Evolutionary conservation across 2,329 filamentous ascomycete species (phyloP), one percentile per base, ranked within the genome.

Genomic region (Trichoderma koningiopsis): DNA sequence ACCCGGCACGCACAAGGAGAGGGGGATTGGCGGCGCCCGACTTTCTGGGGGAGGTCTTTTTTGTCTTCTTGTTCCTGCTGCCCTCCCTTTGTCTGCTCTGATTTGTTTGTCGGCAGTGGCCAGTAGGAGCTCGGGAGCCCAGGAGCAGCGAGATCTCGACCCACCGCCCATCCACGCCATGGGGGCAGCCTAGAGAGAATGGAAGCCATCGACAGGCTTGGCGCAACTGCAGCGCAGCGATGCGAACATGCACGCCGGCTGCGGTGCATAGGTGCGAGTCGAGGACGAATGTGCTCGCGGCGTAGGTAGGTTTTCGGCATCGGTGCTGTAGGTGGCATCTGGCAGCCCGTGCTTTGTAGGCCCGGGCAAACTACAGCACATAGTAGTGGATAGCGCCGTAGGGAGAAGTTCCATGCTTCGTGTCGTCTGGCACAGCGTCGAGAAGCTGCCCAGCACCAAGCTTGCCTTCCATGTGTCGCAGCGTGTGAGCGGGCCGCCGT

Each of bases 401-500:
- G 58, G 19, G 40, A 29, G n/a, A 61, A 33, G 33, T 14, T 35
- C 5, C 40, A 5, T 22, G 47, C 22, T 24, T 13, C 8, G n/a
- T 24, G 24, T 49, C 47, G 19, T 43, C 47, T 40, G 43, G 60
- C 43, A 55, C 47, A 40, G 60, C 43, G 53, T 33, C 37, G n/a
- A 63, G 62, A 43, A 56, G 52, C 62, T 37, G 31, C 33, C 40
- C 56, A 37, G 56, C 56, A 24, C 33, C 37, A 49, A 49, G 35
- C 24, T 47, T 57, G 62, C 62, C 62, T 49, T 60, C 31, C 29
- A 40, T 57, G 33, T 65, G 62, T 70, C 62, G 68, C 68, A 70
- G 68, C 62, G 53, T 68, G 68, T 68, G 68, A 70, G 64, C 68
- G 68, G 68, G 57, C 68, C 68, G 68, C 64, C 60, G 68, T 68